Base-by-base conservation (phyloP, 2,329 filamentous ascomycete species). In the Thelonectria blattea region DNA sequence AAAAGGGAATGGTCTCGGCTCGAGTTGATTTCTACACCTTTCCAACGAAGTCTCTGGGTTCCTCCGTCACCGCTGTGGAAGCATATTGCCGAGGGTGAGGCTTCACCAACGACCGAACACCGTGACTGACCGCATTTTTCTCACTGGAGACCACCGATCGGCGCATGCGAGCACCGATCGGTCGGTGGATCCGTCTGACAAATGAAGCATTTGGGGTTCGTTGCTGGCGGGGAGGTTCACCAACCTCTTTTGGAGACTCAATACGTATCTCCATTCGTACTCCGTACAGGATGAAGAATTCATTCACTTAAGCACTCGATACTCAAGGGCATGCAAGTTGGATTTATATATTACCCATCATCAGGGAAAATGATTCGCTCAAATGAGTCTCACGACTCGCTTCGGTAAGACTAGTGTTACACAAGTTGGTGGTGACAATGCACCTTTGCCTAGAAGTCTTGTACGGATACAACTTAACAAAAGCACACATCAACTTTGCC, bases 1-100 rank as follows among this genome's bases (percentile, higher is more conserved):
- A 51, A 70, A 65, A 1, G 0, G 68, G 68, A 11, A 55, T 79
- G 74, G 78, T 64, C 68, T 50, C 34, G 18, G 52, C 34, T 42
- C 62, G 58, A 65, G 55, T 60, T 58, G 56, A 63, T 66, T 77
- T 78, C 75, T 68, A 78, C 70, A 63, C 64, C 71, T 69, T 78
- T 78, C 75, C 72, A 77, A 70, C 73, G 67, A 70, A 65, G 64
- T 76, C 75, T 47, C 34, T 37, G 34, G 6, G 7, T 15, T 37
- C 34, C 4, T 14, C 12, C 14, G 18, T 43, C 41, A 17, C n/a
- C 56, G 64, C 30, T 27, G 15, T 50, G 48, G 52, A 54, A 51
- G 46, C 41, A 51, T 39, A 55, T 51, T 55, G 12, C 50, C 50
- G 32, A 52, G 24, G 39, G 22, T 24, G 22, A 24, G 22, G 22